These are phyloP conservation scores for Rhododendron kiyosumense DNA, from an alignment of 148 eudicot species.

Conservation along the genomic window DNA sequence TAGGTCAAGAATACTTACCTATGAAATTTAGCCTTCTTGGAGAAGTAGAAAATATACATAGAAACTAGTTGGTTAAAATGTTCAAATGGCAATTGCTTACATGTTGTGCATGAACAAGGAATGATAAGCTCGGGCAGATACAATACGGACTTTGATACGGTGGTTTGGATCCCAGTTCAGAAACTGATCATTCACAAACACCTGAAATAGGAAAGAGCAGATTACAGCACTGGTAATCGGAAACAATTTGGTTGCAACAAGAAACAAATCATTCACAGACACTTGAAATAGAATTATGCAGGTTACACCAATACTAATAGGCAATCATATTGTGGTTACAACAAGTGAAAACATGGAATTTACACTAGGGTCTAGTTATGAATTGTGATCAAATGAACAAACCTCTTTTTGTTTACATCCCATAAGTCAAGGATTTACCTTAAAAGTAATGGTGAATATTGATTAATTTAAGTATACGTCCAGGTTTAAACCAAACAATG, in stretches of 20 bases:
- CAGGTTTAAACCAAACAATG: neutral
- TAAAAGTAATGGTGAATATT: neutral
- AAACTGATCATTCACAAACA: constrained; percentile 72
- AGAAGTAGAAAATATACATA: neutral
- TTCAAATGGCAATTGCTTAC: constrained; percentile 32
- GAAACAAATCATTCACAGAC: constrained; percentile 65
- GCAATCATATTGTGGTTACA: neutral
- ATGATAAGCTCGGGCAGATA: constrained; percentile 84
- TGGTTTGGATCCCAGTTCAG: constrained; percentile 78
- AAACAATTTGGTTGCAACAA: constrained; percentile 4
- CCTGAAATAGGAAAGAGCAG: constrained; percentile 26
- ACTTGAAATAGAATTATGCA: constrained; percentile 29
- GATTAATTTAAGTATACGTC: neutral
- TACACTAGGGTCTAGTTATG: neutral
- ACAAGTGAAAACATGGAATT: neutral
- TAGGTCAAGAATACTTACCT: neutral
- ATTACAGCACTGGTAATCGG: neutral
- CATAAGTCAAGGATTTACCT: neutral
- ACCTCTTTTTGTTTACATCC: neutral
- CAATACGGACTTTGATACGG: constrained; percentile 75
- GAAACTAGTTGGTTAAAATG: neutral
- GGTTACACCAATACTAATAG: neutral
- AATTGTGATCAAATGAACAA: neutral
- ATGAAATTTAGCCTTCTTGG: neutral
- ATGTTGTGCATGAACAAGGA: constrained; percentile 91